Evolutionary conservation across 306 rosid genomes (phyloP).

Genomic region (Prosopis cineraria): DNA sequence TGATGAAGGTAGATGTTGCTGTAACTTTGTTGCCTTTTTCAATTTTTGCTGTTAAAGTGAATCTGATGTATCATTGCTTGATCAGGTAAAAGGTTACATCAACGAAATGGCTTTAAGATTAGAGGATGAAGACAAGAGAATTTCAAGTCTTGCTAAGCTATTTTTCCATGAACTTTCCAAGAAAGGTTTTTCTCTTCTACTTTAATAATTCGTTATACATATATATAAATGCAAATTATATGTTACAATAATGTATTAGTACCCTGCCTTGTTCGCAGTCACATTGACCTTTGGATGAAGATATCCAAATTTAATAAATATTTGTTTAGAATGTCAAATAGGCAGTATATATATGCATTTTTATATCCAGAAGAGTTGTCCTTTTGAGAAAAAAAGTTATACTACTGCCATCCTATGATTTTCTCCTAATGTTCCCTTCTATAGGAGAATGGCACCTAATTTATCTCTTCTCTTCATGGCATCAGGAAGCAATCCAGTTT

Average conservation of each 20-base stretch:
- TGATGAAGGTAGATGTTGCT: constrained; percentile 87
- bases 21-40: constrained; percentile 27
- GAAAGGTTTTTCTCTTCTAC: constrained; percentile 59
- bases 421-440: constrained; percentile 9
- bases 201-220: neutral
- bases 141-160: constrained; percentile 86
- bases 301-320: neutral
- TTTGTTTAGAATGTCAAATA: neutral
- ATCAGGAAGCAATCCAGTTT: constrained; percentile 90
- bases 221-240: neutral
- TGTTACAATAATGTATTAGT: neutral
- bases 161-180: constrained; percentile 89
- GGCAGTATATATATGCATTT: neutral
- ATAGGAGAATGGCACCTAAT: neutral
- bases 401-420: constrained; percentile 32
- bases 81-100: constrained; percentile 92
- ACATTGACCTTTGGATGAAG: neutral
- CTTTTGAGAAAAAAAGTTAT: neutral
- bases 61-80: constrained; percentile 40
- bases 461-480: constrained; percentile 31
- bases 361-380: neutral
- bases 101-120: constrained; percentile 87
- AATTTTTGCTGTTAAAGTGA: constrained; percentile 20
- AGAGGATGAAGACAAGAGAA: constrained; percentile 89
- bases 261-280: neutral